Evolutionary conservation across 768 basidiomycete species (phyloP).

Genomic region (Mycena amicta): DNA sequence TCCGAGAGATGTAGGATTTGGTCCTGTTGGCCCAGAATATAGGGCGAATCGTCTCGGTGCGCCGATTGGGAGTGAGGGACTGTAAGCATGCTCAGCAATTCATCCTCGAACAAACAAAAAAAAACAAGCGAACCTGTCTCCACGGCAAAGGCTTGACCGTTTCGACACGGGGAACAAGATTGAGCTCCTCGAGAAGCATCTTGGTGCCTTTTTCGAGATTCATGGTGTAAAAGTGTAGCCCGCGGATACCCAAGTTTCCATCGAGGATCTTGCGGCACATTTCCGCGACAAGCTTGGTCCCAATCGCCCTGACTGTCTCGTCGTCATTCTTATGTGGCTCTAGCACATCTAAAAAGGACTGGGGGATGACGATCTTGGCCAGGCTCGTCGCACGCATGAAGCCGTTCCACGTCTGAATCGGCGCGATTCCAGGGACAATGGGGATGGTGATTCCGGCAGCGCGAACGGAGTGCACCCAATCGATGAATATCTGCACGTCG

Average conservation of each 20-base stretch:
- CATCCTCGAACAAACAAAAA: neutral
- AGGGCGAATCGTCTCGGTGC: slow-evolving; percentile 90
- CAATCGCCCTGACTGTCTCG: slow-evolving; percentile 88
- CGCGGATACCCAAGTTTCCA: slow-evolving; percentile 80
- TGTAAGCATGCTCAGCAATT: slow-evolving; percentile 36
- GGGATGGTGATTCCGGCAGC: slow-evolving; percentile 87
- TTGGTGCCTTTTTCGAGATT: slow-evolving; percentile 94
- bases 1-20: slow-evolving; percentile 92
- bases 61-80: slow-evolving; percentile 91
- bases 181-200: slow-evolving; percentile 92
- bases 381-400: slow-evolving; percentile 83
- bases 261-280: slow-evolving; percentile 89
- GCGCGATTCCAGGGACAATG: slow-evolving; percentile 92
- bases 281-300: slow-evolving; percentile 92
- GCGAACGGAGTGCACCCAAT: slow-evolving; percentile 84
- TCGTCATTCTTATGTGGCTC: slow-evolving; percentile 91
- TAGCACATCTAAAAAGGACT: slow-evolving; percentile 70
- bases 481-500: slow-evolving; percentile 87
- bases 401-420: slow-evolving; percentile 96
- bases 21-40: slow-evolving; percentile 99
- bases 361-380: slow-evolving; percentile 79
- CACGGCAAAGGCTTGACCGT: slow-evolving; percentile 95
- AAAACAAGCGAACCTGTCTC: slow-evolving; percentile 72
- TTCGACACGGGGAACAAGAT: slow-evolving; percentile 84
- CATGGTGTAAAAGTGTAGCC: slow-evolving; percentile 97